A percentile compares a stretch with the other conserved stretches of the same genome.
Conservation (phyloP, 169 alveolate genomes). For the Nephromyces sp. region DNA sequence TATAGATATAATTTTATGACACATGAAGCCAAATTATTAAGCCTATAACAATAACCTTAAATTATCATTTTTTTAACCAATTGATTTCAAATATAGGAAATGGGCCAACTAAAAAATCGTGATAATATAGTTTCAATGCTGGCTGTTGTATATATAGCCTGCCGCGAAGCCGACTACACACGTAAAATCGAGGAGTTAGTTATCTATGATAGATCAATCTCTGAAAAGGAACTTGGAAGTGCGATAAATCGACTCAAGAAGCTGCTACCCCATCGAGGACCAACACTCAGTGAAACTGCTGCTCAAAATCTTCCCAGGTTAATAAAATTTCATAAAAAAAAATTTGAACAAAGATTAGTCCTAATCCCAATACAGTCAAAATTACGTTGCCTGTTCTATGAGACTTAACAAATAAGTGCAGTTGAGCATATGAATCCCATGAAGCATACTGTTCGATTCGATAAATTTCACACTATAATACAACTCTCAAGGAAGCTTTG, state of each 20-base stretch:
- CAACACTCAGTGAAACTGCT: conserved; percentile 39
- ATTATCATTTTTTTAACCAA: too few species aligned
- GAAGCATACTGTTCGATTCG: too few species aligned
- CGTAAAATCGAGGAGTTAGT: conserved; percentile 69
- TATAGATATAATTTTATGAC: too few species aligned
- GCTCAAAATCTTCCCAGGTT: conserved; percentile 26
- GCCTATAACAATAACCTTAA: too few species aligned
- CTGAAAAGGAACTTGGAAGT: conserved; percentile 70
- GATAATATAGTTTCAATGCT: conserved; percentile 36
- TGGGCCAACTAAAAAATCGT: background rate
- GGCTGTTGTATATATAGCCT: conserved; percentile 72
- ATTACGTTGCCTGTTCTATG: too few species aligned
- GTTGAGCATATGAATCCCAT: too few species aligned
- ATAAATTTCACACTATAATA: too few species aligned
- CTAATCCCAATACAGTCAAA: too few species aligned
- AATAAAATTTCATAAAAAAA: background rate
- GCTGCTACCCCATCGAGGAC: conserved; percentile 38
- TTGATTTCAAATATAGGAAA: background rate
- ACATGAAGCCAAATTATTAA: too few species aligned
- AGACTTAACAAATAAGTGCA: too few species aligned
- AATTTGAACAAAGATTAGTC: too few species aligned
- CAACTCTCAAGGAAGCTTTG: too few species aligned
- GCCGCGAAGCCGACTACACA: conserved; percentile 74
- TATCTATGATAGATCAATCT: conserved; percentile 58
- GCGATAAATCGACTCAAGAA: conserved; percentile 70